Evolutionary conservation across 1,284 basidiomycete species (phyloP).

Genomic region (Tremellales sp.): DNA sequence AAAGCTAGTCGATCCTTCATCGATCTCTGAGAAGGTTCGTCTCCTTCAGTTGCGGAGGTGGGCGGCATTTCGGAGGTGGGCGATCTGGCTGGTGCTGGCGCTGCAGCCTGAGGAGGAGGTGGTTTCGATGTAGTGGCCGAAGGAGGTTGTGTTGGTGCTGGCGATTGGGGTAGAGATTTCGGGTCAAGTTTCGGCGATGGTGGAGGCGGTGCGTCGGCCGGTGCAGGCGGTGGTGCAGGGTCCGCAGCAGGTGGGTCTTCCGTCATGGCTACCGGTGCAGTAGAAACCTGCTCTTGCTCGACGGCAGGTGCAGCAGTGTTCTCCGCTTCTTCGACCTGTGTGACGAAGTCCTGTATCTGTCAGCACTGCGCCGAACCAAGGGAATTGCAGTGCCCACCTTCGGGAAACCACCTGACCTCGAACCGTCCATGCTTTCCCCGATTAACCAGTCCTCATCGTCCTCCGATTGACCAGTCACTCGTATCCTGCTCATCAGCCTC

Average conservation of each 20-base stretch:
- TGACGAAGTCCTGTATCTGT: constrained; percentile 43
- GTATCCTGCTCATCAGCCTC: constrained; percentile 27
- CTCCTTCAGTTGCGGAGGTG: constrained; percentile 15
- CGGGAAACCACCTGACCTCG: constrained; percentile 44
- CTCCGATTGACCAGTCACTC: constrained; percentile 42
- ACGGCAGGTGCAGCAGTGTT: not conserved
- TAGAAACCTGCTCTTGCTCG: too few species aligned
- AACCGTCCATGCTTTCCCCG: constrained; percentile 44
- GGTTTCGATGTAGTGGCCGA: constrained; percentile 6
- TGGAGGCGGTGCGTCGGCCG: constrained; percentile 14
- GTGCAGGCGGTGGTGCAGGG: constrained; percentile 12
- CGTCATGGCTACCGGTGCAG: too few species aligned
- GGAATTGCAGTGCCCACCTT: constrained; percentile 25
- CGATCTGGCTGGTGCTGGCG: constrained; percentile 11
- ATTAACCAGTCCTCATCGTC: constrained; percentile 49
- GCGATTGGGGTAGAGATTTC: constrained; percentile 14
- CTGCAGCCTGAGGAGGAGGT: constrained; percentile 3
- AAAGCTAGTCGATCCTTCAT: constrained; percentile 50
- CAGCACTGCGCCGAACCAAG: not conserved
- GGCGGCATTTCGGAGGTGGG: constrained; percentile 18
- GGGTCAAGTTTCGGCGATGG: constrained; percentile 23
- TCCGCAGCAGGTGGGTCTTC: constrained; percentile 1
- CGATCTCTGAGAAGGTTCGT: constrained; percentile 9
- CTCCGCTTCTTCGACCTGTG: constrained; percentile 24
- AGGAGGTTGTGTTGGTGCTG: constrained; percentile 45